Conservation (phyloP, 768 basidiomycete species). For the Phlebiopsis flavidoalba region DNA sequence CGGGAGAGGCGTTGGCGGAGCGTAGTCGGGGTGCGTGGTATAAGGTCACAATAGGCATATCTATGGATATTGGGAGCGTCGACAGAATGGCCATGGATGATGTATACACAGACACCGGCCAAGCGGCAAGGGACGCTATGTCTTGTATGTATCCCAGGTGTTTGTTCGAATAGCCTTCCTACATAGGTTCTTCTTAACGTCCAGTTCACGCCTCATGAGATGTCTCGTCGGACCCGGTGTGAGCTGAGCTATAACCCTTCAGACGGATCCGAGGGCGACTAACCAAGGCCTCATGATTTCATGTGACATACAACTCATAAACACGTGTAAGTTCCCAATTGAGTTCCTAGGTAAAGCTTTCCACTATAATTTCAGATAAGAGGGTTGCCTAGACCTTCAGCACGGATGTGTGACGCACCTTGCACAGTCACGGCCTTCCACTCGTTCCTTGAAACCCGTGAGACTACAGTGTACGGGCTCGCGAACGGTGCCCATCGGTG, state of each 20-base stretch:
- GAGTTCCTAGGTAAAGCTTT: conserved; percentile 60
- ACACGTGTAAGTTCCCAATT: conserved; percentile 50
- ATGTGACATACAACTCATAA: too few relatives aligned
- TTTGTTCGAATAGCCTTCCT: conserved; percentile 76
- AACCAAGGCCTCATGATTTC: conserved; percentile 35
- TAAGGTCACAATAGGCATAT: conserved; percentile 66
- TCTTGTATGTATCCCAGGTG: conserved; percentile 84
- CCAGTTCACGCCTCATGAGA: conserved; percentile 35
- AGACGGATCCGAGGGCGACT: conserved; percentile 7
- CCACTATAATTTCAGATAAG: conserved; percentile 30
- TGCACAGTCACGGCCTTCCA: conserved; percentile 42
- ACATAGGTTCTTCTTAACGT: conserved; percentile 61
- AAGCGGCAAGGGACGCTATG: conserved; percentile 78
- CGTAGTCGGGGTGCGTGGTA: conserved; percentile 70
- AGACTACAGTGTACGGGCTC: conserved; percentile 19
- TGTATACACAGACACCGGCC: conserved; percentile 58
- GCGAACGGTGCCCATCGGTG: conserved; percentile 24
- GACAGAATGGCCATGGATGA: neutral
- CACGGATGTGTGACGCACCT: conserved; percentile 24
- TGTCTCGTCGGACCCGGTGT: conserved; percentile 25
- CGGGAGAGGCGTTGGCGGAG: conserved; percentile 63
- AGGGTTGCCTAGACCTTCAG: neutral
- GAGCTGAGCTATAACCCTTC: neutral
- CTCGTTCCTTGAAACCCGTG: conserved; percentile 43
- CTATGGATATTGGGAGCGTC: conserved; percentile 35